Percentiles rank a stretch among this genome's conserved stretches.
Conservation (phyloP, 169 alveolate species). For the Plasmodium gonderi region DNA sequence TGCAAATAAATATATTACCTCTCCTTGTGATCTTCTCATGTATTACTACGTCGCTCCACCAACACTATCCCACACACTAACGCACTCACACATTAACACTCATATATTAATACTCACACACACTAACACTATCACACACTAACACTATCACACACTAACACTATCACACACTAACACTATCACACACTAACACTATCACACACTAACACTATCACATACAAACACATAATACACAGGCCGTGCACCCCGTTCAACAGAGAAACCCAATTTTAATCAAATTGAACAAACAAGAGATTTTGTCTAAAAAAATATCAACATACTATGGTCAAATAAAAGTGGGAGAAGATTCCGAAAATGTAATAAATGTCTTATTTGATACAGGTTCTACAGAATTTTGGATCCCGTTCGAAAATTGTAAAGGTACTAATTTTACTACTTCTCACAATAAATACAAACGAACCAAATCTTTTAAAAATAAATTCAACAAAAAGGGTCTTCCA, state of each 20-base stretch:
- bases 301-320: slow-evolving; percentile 55
- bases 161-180: no score
- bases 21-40: no score
- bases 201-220: no score
- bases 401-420: slow-evolving; percentile 76
- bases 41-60: no score
- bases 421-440: neutral
- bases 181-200: no score
- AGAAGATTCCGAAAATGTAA: slow-evolving; percentile 62
- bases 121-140: no score
- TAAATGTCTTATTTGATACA: slow-evolving; percentile 85
- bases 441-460: slow-evolving; percentile 63
- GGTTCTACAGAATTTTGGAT: slow-evolving; percentile 88
- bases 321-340: slow-evolving; percentile 71
- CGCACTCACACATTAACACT: no score
- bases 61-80: no score
- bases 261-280: slow-evolving; percentile 49
- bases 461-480: slow-evolving; percentile 48
- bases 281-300: slow-evolving; percentile 35
- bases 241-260: neutral
- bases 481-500: slow-evolving; percentile 56
- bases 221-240: no score
- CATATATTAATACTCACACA: no score
- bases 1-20: neutral
- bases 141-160: no score